Evolutionary conservation across 768 basidiomycete genomes (phyloP).

Genomic region (Termitomyces sp.): DNA sequence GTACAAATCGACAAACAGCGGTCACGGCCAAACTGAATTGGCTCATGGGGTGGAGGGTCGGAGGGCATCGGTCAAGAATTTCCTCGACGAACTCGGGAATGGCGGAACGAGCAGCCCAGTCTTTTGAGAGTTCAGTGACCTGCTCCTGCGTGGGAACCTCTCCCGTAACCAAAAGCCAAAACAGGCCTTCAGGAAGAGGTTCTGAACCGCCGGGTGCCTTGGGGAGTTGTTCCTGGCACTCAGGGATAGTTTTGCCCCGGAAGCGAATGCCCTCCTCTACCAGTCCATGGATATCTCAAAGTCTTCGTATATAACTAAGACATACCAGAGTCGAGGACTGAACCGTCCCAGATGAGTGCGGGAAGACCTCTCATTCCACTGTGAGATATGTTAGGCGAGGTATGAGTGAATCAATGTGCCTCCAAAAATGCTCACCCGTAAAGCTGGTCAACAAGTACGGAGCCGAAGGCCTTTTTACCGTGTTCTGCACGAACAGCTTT

Average conservation of each 20-base stretch:
- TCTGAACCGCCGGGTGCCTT: conserved; percentile 86
- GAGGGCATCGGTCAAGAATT: conserved; percentile 88
- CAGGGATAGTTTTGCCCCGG: conserved; percentile 93
- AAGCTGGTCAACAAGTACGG: conserved; percentile 86
- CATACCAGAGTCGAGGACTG: conserved; percentile 89
- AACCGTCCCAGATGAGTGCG: conserved; percentile 97
- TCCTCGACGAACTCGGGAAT: conserved; percentile 97
- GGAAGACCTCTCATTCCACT: conserved; percentile 89
- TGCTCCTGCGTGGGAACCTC: conserved; percentile 92
- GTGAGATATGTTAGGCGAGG: conserved; percentile 1
- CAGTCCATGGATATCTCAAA: conserved; percentile 1
- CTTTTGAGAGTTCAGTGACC: conserved; percentile 78
- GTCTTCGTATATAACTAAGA: conserved; percentile 8
- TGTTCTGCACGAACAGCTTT: conserved; percentile 81
- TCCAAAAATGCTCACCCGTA: conserved; percentile 57
- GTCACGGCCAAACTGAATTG: conserved; percentile 97
- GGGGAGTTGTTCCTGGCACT: conserved; percentile 82
- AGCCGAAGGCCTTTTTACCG: conserved; percentile 92
- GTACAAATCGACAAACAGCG: conserved; percentile 50
- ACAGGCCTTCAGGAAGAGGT: conserved; percentile 90
- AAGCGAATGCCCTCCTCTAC: conserved; percentile 96
- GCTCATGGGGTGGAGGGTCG: conserved; percentile 97
- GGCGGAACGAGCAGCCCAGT: conserved; percentile 92
- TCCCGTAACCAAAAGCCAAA: conserved; percentile 95
- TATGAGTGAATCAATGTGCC: not conserved